phyloP scores from a whole-genome alignment of 768 basidiomycete genomes.

The Kwoniella shandongensis region DNA sequence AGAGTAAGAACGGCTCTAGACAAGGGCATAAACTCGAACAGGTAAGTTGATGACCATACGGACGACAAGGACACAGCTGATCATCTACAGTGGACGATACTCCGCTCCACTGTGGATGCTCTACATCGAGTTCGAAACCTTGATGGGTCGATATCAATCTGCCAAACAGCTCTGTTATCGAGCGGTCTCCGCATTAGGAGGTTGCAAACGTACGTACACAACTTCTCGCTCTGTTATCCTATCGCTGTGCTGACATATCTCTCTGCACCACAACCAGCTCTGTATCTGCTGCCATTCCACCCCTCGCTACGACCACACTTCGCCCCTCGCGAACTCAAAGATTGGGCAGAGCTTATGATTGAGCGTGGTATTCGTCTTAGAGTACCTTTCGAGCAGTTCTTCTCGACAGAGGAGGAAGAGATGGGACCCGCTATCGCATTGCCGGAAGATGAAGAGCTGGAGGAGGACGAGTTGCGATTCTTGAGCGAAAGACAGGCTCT shows the following conservation, averaged over 20 bases:
- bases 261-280: too few relatives aligned
- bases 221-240: too few relatives aligned
- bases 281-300: slow-evolving; percentile 55
- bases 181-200: slow-evolving; percentile 52
- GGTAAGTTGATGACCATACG: slow-evolving; percentile 22
- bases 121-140: slow-evolving; percentile 55
- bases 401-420: slow-evolving; percentile 28
- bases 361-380: slow-evolving; percentile 53
- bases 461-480: slow-evolving; percentile 46
- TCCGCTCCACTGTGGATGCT: slow-evolving; percentile 52
- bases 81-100: slow-evolving; percentile 40
- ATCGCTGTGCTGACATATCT: neutral
- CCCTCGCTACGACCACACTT: slow-evolving; percentile 48
- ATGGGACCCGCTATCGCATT: slow-evolving; percentile 24
- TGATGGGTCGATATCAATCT: slow-evolving; percentile 35
- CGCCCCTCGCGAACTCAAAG: slow-evolving; percentile 51
- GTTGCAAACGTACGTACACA: slow-evolving; percentile 54
- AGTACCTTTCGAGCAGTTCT: slow-evolving; percentile 48
- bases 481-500: slow-evolving; percentile 43
- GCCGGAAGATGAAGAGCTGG: slow-evolving; percentile 38
- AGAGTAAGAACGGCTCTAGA: slow-evolving; percentile 52
- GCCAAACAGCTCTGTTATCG: slow-evolving; percentile 54
- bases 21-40: slow-evolving; percentile 43
- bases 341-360: slow-evolving; percentile 53
- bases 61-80: neutral